Percentiles rank a stretch among this genome's conserved stretches.
Evolutionary conservation across 495 filamentous ascomycete species (phyloP).

Genomic region (Lasiosphaeris hirsuta): DNA sequence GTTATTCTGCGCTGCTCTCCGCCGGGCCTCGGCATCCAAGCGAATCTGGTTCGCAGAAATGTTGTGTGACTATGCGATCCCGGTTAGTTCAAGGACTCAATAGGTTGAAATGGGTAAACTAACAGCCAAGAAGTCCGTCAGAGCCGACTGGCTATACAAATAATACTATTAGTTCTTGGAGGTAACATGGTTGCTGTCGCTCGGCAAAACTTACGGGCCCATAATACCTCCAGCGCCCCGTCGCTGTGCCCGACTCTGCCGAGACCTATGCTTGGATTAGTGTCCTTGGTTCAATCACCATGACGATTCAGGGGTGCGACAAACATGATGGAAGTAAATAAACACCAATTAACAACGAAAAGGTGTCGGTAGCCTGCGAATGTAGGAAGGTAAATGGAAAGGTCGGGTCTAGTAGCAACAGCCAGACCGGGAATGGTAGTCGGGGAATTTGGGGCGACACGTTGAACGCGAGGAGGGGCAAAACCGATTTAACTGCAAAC

Average conservation of each 20-base stretch:
- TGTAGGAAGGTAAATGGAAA: not conserved
- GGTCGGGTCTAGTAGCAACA: not conserved
- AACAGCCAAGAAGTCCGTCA: conserved; percentile 79
- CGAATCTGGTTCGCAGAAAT: conserved; percentile 82
- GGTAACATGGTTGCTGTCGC: not conserved
- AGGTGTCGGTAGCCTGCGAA: not conserved
- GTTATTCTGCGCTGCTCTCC: conserved; percentile 43
- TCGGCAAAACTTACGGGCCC: conserved; percentile 32
- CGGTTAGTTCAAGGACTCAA: not conserved
- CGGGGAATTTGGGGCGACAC: conserved; percentile 9
- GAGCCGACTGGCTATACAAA: conserved; percentile 56
- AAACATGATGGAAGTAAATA: no score
- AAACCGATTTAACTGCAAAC: conserved; percentile 27
- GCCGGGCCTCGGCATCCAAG: conserved; percentile 53
- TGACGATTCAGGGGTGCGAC: no score
- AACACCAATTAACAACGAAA: not conserved
- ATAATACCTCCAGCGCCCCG: conserved; percentile 16
- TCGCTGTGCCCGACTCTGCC: conserved; percentile 17
- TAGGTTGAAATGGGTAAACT: conserved; percentile 21
- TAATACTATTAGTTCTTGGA: not conserved
- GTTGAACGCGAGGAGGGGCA: conserved; percentile 30
- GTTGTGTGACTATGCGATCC: conserved; percentile 66
- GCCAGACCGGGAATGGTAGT: not conserved
- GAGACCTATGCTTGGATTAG: conserved; percentile 3
- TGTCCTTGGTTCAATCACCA: not conserved